A percentile compares a stretch with the other conserved stretches of the same genome.
phyloP scores from a whole-genome alignment of 1,284 basidiomycete genomes.

The Rhizopogon hawkerae region DNA sequence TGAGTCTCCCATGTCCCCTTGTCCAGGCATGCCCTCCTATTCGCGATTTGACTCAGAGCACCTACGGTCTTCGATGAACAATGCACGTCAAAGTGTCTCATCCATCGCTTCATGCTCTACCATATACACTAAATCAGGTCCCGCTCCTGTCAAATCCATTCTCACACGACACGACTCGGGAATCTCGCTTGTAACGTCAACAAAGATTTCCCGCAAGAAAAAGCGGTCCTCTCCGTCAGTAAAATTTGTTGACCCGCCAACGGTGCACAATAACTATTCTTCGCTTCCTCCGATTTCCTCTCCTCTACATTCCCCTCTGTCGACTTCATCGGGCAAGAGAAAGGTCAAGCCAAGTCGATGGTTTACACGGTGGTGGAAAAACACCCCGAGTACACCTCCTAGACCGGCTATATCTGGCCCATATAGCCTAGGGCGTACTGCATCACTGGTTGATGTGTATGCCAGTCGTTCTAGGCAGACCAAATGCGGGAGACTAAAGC shows the following conservation, averaged over 20 bases:
- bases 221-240: constrained; percentile 33
- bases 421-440: constrained; percentile 21
- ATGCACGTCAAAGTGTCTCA: constrained; percentile 25
- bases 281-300: constrained; percentile 17
- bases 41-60: constrained; percentile 17
- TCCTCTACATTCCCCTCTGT: constrained; percentile 14
- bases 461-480: constrained; percentile 11
- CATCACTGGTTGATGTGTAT: constrained; percentile 25
- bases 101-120: constrained; percentile 27
- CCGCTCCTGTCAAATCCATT: constrained; percentile 21
- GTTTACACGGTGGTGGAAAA: constrained; percentile 25
- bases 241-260: constrained; percentile 37
- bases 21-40: constrained; percentile 4
- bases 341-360: constrained; percentile 13
- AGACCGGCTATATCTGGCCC: constrained; percentile 26
- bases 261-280: constrained; percentile 25
- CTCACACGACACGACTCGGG: constrained; percentile 29
- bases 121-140: constrained; percentile 18
- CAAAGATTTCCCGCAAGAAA: constrained; percentile 22
- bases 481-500: constrained; percentile 20
- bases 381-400: constrained; percentile 13
- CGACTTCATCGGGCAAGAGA: background rate
- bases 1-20: constrained; percentile 12
- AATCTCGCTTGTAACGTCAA: constrained; percentile 27
- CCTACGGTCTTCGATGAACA: constrained; percentile 14